phyloP scores from a whole-genome alignment of 2,329 filamentous ascomycete species.

The Coleophoma crateriformis region DNA sequence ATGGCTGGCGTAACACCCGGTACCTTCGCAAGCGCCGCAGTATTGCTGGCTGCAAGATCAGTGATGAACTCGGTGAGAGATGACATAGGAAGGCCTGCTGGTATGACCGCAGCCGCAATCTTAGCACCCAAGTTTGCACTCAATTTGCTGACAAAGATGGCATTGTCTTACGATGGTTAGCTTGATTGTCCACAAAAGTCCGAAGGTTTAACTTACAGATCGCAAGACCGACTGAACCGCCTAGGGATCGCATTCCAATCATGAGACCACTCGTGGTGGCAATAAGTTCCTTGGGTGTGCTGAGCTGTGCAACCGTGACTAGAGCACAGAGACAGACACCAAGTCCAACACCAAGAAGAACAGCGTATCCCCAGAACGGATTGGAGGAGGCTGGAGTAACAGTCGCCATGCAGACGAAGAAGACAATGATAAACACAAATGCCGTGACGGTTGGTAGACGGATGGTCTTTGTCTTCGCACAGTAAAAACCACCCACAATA shows the following conservation, averaged over 20 bases:
- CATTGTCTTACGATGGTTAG: constrained; percentile 16
- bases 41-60: constrained; percentile 21
- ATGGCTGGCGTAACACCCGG: constrained; percentile 25
- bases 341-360: constrained; percentile 29
- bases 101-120: constrained; percentile 26
- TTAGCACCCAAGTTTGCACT: constrained; percentile 22
- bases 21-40: constrained; percentile 19
- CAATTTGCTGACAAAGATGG: constrained; percentile 25
- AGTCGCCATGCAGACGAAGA: constrained; percentile 31
- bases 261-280: constrained; percentile 25
- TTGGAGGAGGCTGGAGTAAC: constrained; percentile 16
- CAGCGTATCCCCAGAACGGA: constrained; percentile 30
- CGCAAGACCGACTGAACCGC: constrained; percentile 43
- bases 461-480: constrained; percentile 10
- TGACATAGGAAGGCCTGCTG: constrained; percentile 20
- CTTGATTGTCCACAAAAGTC: background rate
- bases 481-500: constrained; percentile 22
- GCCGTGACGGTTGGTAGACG: constrained; percentile 12
- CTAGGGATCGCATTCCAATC: constrained; percentile 34
- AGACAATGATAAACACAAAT: constrained; percentile 25
- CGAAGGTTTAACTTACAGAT: constrained; percentile 21
- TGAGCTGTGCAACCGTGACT: constrained; percentile 32
- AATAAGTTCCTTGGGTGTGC: constrained; percentile 31
- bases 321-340: constrained; percentile 30
- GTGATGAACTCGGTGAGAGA: constrained; percentile 22